Evolutionary conservation across 768 basidiomycete species (phyloP), one percentile per base, ranked within the genome.

Genomic region (Lanmaoa rubissima): DNA sequence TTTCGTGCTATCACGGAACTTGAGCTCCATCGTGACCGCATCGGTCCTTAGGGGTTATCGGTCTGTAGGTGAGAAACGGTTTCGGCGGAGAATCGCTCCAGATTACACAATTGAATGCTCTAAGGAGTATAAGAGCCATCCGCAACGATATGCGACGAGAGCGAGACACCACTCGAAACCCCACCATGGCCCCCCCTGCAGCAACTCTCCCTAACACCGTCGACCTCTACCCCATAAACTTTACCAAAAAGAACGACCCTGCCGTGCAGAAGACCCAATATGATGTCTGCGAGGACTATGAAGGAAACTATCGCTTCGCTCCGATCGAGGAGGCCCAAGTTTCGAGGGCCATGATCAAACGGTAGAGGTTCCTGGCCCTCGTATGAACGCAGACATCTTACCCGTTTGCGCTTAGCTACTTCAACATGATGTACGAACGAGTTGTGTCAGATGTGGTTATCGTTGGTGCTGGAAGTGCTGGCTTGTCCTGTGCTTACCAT

Each of bases 321-420:
- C 87, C 87, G 3, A 87, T 89, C 54, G 79, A 86, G 63, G 89
- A 90, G 73, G 84, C 87, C 9, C 82, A 89, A 60, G 88, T 90
- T 3, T 83, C 87, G 10, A 76, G 88, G 42, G 87, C 87, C 45
- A 90, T 89, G 87, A 88, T 87, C 63, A 86, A 82, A 71, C 74
- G 87, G 84, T 85, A 53, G 57, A 32, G 19, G 32, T 19, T 8
- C 17, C 39, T 16, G 16, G 10, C 8, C 9, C 17, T 50, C 40
- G 4, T 8, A 36, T 21, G 39, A 11, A 41, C 38, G 0, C 3
- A 17, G 26, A 11, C 13, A 38, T 44, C 63, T 61, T 26, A 67
- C 51, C 48, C 31, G 5, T 32, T 24, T n/a, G 2, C 34, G 21
- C 24, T 48, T 11, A 88, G 88, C 55, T 90, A 90, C 78, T 88